Conservation (phyloP, 768 basidiomycete genomes). For the Candolleomyces aberdarensis region DNA sequence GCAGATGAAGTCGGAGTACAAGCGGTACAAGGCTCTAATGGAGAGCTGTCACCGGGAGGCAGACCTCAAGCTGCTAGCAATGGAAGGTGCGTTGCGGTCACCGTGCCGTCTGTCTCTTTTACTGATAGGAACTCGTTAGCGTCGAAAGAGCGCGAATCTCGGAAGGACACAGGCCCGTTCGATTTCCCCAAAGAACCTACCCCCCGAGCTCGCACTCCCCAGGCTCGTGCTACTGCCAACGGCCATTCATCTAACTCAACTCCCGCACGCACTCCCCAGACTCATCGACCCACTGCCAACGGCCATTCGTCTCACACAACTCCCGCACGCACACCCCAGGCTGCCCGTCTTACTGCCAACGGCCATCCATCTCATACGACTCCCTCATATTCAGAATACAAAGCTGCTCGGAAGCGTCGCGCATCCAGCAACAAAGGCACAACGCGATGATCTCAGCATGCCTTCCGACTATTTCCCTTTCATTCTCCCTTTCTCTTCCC, state of each 20-base stretch:
- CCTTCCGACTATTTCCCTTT: neutral
- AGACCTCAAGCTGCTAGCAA: conserved; percentile 51
- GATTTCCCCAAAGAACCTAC: neutral
- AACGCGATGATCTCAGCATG: neutral
- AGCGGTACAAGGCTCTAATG: conserved; percentile 75
- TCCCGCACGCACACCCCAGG: neutral
- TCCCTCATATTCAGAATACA: neutral
- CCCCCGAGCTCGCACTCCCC: neutral
- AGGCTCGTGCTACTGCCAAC: neutral
- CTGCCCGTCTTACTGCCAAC: neutral
- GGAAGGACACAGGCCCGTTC: neutral
- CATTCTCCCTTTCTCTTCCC: neutral
- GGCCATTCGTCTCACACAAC: neutral
- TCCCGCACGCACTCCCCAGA: neutral
- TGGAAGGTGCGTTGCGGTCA: conserved; percentile 45
- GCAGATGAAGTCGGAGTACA: conserved; percentile 83
- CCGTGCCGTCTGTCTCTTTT: neutral
- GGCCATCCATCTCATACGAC: neutral
- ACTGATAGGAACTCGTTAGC: neutral
- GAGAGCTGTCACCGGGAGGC: conserved; percentile 80
- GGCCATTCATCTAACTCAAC: neutral
- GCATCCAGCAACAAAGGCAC: neutral
- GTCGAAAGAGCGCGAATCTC: neutral
- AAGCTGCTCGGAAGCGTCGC: neutral
- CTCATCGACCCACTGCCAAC: neutral